A percentile compares a stretch with the other conserved stretches of the same genome.
Evolutionary conservation across 108 stramenopile species (phyloP).

Genomic region (Asterionellopsis glacialis): DNA sequence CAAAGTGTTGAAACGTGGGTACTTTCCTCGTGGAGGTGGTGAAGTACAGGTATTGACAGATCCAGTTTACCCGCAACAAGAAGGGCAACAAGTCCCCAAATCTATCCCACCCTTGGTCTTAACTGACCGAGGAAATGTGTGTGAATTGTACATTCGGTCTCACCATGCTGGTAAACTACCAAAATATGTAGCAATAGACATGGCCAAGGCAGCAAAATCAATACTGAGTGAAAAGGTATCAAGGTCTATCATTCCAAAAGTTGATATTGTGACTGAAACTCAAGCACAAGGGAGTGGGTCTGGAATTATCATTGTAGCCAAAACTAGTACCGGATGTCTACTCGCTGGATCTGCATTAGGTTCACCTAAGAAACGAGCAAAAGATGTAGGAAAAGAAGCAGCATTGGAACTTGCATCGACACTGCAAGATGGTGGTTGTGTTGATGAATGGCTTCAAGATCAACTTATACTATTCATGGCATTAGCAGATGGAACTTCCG

Average conservation of each 20-base stretch:
- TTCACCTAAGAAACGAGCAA: conserved; percentile 24
- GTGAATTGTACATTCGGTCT: conserved; percentile 26
- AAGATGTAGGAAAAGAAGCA: conserved; percentile 31
- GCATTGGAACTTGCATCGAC: conserved; percentile 40
- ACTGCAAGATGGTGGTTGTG: conserved; percentile 47
- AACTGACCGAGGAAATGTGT: conserved; percentile 33
- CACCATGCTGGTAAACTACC: conserved; percentile 52
- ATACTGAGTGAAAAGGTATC: conserved; percentile 13
- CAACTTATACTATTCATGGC: conserved; percentile 73
- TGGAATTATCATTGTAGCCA: conserved; percentile 53
- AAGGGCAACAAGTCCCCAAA: not conserved
- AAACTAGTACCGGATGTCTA: conserved; percentile 38
- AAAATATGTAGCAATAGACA: conserved; percentile 24
- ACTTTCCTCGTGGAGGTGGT: conserved; percentile 47
- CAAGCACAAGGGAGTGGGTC: conserved; percentile 42
- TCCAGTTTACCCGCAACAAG: conserved; percentile 1
- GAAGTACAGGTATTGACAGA: conserved; percentile 22
- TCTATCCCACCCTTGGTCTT: conserved; percentile 34
- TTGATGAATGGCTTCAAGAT: conserved; percentile 67
- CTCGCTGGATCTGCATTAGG: conserved; percentile 51
- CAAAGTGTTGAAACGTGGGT: conserved; percentile 26
- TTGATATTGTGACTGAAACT: conserved; percentile 28
- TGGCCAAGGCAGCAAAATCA: conserved; percentile 35
- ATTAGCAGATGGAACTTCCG: conserved; percentile 47
- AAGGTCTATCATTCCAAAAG: conserved; percentile 6